Evolutionary conservation across 1,139 yeast species (phyloP), one percentile per base, ranked within the genome.

Genomic region (Suhomyces ambrosiae): DNA sequence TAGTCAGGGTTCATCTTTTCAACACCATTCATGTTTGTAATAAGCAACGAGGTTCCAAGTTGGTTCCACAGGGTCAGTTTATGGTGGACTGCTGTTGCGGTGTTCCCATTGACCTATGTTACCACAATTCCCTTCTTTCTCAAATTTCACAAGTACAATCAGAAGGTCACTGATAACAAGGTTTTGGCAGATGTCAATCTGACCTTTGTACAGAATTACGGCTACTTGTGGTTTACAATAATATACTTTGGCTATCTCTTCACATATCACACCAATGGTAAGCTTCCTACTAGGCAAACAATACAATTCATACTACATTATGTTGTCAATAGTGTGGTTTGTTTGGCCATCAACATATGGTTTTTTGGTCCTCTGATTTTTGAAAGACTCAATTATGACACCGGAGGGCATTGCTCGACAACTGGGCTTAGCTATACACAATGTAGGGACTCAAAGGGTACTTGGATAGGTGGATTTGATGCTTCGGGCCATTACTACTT

Each of bases 401-500:
- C 41, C 3, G 41, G 42, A 2, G 42, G 42, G 12, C 32, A 35
- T 21, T 38, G 42, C 17, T 24, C 21, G 23, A 24, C 5, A 7
- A 12, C 27, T 4, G 24, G 13, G 7, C 7, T 18, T 12, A 18
- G 70, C 40, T 47, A 53, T 14, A 35, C n/a, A 6, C 12, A 16
- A 3, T 33, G 71, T 40, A 48, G 53, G 15, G 33, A 42, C 2
- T 58, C 66, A 0, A 79, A 79, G 0, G 80, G 79, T 0, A 53
- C 60, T 22, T 82, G 86, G 84, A 54, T 54, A 5, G 74, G 77
- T 25, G 84, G 83, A 3, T 78, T 79, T 45, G 87, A 82, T 52
- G 57, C 75, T 1, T 80, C 86, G 18, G 87, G 89, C 0, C 89
- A 82, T 53, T 74, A 72, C 42, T 76, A 77, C 48, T 68, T 80